These are phyloP conservation scores for Vaucheria bursata DNA, from an alignment of 352 stramenopile genomes.

Conservation along the genomic window DNA sequence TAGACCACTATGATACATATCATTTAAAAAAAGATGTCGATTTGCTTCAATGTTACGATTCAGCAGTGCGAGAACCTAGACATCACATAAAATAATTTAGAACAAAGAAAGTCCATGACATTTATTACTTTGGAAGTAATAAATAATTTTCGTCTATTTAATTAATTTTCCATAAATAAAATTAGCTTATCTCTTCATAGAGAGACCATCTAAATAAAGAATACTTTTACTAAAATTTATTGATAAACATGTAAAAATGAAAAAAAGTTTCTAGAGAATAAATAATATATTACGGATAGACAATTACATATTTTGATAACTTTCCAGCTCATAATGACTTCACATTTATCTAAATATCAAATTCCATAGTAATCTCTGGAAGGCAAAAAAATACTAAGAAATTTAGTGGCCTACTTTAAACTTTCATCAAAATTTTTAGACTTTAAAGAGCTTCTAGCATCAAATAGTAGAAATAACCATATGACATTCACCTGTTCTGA, in stretches of 20 bases:
- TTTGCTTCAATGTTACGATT: conserved; percentile 41
- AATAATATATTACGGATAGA: too few relatives aligned
- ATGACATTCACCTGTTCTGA: conserved; percentile 24
- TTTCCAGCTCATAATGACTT: too few relatives aligned
- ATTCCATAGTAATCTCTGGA: background rate
- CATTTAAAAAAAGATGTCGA: conserved; percentile 27
- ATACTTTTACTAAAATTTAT: background rate
- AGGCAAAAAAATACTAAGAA: background rate
- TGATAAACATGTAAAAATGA: background rate
- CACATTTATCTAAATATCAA: too few relatives aligned
- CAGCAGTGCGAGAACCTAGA: conserved; percentile 32
- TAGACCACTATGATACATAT: background rate
- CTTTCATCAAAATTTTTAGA: background rate
- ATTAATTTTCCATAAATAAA: too few relatives aligned
- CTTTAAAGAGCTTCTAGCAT: background rate
- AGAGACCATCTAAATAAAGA: too few relatives aligned
- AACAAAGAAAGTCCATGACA: too few relatives aligned
- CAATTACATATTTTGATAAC: too few relatives aligned
- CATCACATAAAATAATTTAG: too few relatives aligned
- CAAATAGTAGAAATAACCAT: background rate
- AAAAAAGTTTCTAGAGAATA: too few relatives aligned
- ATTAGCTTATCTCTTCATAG: too few relatives aligned
- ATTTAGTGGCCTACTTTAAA: background rate
- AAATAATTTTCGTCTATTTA: too few relatives aligned
- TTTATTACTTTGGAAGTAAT: too few relatives aligned